Base-by-base conservation (phyloP, 805 yeast genomes). In the Candida palmyrensis region DNA sequence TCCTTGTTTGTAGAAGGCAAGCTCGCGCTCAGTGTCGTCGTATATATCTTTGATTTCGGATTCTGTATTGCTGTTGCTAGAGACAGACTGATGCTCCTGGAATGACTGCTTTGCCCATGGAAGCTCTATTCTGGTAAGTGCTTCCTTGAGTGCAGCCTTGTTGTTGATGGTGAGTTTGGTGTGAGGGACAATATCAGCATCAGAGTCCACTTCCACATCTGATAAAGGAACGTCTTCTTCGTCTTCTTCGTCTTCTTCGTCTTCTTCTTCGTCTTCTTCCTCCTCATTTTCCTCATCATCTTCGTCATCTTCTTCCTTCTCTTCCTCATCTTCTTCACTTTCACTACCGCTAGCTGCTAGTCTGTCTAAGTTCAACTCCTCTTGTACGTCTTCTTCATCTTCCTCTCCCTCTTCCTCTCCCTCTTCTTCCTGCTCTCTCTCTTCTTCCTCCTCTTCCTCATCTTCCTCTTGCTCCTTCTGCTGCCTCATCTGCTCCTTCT, bases 11-110 rank as follows among this genome's bases (percentile, higher is more conserved):
- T 89, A 92, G 50, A 92, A 90, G 17, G 95, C 94, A 43, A 92
- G 66, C 65, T 92, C 99, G 57, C 98, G 78, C 60, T 88, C 90
- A 27, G 96, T 84, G 49, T 92, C 99, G 53, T 92, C 97, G 50
- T 89, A 85, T 40, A 90, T 83, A 55, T 90, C 97, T 52, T 75
- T 82, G 50, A 84, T 81, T 35, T 75, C 75, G 14, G 74, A 55
- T 52, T 75, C 90, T 29, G 82, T 73, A 31, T 73, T 71, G 12
- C 65, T 73, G 10, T 67, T 63, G 27, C 89, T 72, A 10, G 81
- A 71, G 23, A 88, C 57, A 11, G 85, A 59, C 65, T 86, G 88
- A 57, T 85, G 95, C 63, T 92, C 97, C 43, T 73, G 76, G 62
- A 92, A 90, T 5, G 84, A 66, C 46, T 76, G 75, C 47, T 78